Percentiles rank a stretch among this genome's conserved stretches.
phyloP scores from a whole-genome alignment of 164 flowering plant species.

The Stephania japonica region DNA sequence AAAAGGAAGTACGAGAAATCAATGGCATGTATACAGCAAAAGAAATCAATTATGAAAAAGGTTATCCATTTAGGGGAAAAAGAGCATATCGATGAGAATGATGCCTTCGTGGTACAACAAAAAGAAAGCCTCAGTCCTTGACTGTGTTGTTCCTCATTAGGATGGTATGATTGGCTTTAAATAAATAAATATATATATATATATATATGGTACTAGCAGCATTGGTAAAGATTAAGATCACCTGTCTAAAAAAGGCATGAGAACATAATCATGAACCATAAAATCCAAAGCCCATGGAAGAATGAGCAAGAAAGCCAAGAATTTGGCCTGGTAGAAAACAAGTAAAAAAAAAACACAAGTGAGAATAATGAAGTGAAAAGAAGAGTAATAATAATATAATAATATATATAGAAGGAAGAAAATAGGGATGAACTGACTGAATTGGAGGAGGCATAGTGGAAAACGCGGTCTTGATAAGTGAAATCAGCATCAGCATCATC shows the following conservation, averaged over 20 bases:
- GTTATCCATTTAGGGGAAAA: not conserved
- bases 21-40: not conserved
- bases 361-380: not conserved
- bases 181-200: not conserved
- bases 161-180: not conserved
- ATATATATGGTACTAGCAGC: not conserved
- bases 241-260: slow-evolving; percentile 99
- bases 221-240: slow-evolving; percentile 16
- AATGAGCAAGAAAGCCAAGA: slow-evolving; percentile 68
- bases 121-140: too few relatives aligned
- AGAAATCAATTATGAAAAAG: not conserved
- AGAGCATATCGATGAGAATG: not conserved
- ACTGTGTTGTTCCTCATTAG: not conserved
- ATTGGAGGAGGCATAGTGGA: slow-evolving; percentile 71
- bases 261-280: slow-evolving; percentile 88
- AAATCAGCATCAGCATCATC: slow-evolving; percentile 72
- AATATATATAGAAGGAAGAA: not conserved
- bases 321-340: slow-evolving; percentile 65
- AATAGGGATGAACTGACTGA: slow-evolving; percentile 45
- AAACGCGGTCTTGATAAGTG: slow-evolving; percentile 88
- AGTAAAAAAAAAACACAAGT: not conserved
- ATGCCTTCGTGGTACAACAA: not conserved
- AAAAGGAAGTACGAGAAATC: not conserved
- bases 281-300: slow-evolving; percentile 84
- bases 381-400: not conserved